Conservation (phyloP, 2,329 filamentous ascomycete genomes). For the Madurella fahalii region DNA sequence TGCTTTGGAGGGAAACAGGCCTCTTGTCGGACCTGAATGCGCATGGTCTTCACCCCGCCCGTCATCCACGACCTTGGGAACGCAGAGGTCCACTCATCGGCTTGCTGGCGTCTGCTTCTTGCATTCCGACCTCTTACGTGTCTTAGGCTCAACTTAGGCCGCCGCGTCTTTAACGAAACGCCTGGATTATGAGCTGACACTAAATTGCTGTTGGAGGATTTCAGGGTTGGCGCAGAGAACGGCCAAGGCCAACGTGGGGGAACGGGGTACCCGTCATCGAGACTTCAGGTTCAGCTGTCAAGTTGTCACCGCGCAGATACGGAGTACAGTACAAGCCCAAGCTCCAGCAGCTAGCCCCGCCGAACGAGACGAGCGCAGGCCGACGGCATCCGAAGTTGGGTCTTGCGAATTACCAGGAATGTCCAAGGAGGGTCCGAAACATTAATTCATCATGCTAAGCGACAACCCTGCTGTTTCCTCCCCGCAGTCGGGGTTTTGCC, state of each 20-base stretch:
- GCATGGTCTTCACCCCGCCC: no score
- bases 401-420: constrained; percentile 17
- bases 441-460: constrained; percentile 38
- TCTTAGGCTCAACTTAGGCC: neutral
- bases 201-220: neutral
- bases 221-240: neutral
- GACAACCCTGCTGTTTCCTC: constrained; percentile 27
- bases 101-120: neutral
- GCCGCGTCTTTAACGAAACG: neutral
- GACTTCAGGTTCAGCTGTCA: constrained; percentile 6
- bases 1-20: no score
- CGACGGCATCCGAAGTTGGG: neutral
- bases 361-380: constrained; percentile 2
- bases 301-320: neutral
- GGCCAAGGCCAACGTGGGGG: constrained; percentile 1
- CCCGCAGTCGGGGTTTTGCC: constrained; percentile 24
- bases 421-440: constrained; percentile 31
- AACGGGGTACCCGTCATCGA: neutral
- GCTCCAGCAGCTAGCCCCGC: neutral
- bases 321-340: neutral
- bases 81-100: neutral
- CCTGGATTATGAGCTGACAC: neutral
- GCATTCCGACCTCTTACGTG: neutral
- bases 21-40: no score
- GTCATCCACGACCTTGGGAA: no score